These are phyloP conservation scores for Podaxis sp. DNA, from an alignment of 768 basidiomycete species.

Conservation along the genomic window DNA sequence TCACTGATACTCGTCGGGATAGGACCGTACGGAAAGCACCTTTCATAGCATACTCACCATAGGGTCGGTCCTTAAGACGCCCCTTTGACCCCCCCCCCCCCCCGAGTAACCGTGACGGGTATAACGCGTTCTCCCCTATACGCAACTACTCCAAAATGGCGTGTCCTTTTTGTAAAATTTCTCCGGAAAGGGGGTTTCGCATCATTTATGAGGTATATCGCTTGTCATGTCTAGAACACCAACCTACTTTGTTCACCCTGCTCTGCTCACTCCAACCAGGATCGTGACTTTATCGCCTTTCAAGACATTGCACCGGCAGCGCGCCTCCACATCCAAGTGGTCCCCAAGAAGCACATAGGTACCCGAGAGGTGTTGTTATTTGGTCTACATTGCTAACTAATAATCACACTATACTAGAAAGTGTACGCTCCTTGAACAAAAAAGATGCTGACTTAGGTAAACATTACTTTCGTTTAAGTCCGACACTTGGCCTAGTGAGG, in stretches of 20 bases:
- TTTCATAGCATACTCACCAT: too few relatives aligned
- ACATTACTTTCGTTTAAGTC: not conserved
- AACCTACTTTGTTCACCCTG: not conserved
- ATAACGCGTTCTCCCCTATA: too few relatives aligned
- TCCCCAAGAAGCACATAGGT: conserved; percentile 56
- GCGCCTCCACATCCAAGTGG: conserved; percentile 47
- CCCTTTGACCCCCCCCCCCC: too few relatives aligned
- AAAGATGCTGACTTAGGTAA: conserved; percentile 51
- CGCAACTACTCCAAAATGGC: not conserved
- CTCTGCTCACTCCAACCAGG: conserved; percentile 29
- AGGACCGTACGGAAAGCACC: too few relatives aligned
- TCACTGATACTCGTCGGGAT: too few relatives aligned
- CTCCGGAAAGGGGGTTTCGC: conserved; percentile 4
- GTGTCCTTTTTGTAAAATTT: conserved; percentile 11
- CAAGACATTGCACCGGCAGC: conserved; percentile 50
- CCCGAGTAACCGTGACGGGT: not conserved
- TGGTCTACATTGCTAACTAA: conserved; percentile 2
- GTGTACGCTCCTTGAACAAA: conserved; percentile 46
- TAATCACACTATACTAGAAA: conserved; percentile 43
- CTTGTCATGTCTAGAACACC: not conserved
- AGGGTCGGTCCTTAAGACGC: too few relatives aligned
- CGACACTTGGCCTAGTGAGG: not conserved
- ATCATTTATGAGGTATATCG: conserved; percentile 7
- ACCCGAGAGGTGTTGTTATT: conserved; percentile 15
- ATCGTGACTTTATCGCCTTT: conserved; percentile 50